phyloP scores from a whole-genome alignment of 2,329 filamentous ascomycete species.

The Rhynchosporium graminicola region DNA sequence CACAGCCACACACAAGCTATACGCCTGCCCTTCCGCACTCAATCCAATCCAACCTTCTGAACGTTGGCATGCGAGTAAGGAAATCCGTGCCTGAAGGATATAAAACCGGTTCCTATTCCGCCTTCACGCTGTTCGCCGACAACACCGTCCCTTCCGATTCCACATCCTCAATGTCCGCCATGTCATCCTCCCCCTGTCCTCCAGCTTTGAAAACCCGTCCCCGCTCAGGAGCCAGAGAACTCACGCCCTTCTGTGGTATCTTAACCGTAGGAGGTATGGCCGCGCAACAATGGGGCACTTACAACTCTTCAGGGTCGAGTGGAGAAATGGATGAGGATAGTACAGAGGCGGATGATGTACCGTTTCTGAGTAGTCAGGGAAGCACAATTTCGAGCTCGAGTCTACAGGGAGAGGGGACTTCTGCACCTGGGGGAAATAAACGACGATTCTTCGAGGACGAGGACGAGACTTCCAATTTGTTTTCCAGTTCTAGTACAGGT shows the following conservation, averaged over 20 bases:
- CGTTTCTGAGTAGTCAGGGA: slow-evolving; percentile 35
- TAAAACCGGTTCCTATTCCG: slow-evolving; percentile 65
- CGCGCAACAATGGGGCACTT: slow-evolving; percentile 45
- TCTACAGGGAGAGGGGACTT: slow-evolving; percentile 4
- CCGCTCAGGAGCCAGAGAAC: slow-evolving; percentile 51
- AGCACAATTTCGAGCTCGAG: slow-evolving; percentile 28
- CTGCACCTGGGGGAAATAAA: slow-evolving; percentile 28
- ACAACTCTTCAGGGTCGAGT: slow-evolving; percentile 40
- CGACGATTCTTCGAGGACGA: slow-evolving; percentile 36
- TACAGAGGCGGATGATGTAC: slow-evolving; percentile 30
- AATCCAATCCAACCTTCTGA: slow-evolving; percentile 80
- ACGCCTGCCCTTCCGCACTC: slow-evolving; percentile 45
- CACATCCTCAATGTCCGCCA: slow-evolving; percentile 16
- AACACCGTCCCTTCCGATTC: slow-evolving; percentile 24
- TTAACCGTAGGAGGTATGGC: slow-evolving; percentile 70
- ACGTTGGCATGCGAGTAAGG: slow-evolving; percentile 90
- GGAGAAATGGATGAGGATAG: slow-evolving; percentile 43
- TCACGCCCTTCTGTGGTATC: slow-evolving; percentile 80
- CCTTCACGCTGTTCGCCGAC: slow-evolving; percentile 56
- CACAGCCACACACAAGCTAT: slow-evolving; percentile 22
- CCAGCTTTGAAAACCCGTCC: slow-evolving; percentile 27
- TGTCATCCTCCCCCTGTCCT: neutral
- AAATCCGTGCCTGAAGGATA: slow-evolving; percentile 94
- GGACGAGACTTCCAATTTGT: slow-evolving; percentile 17
- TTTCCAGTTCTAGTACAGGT: neutral